These are phyloP conservation scores for Arabidopsis arenosa DNA, from an alignment of 345 rosid species.

Conservation along the genomic window DNA sequence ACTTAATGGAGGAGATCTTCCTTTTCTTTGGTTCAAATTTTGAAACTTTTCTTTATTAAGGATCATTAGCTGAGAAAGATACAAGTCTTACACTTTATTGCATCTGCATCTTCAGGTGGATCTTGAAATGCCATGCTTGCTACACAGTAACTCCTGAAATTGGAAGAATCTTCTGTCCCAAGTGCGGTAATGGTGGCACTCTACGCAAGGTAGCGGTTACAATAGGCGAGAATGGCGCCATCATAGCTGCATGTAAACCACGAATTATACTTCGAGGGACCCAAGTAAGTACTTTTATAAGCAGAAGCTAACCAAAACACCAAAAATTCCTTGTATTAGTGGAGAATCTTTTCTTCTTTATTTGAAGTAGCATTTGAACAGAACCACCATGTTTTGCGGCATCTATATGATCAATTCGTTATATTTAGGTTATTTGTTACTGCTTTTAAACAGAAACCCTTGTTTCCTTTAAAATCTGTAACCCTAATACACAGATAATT, in stretches of 20 bases:
- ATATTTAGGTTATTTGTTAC: neutral
- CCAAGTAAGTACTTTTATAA: slow-evolving; percentile 56
- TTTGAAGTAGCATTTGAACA: neutral
- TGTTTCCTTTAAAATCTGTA: neutral
- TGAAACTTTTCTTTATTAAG: neutral
- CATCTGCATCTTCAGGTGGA: slow-evolving; percentile 68
- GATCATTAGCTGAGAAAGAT: slow-evolving; percentile 5
- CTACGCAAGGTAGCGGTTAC: slow-evolving; percentile 83
- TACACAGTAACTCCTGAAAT: slow-evolving; percentile 82
- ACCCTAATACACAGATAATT: neutral
- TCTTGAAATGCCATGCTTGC: slow-evolving; percentile 96
- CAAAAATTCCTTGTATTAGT: neutral
- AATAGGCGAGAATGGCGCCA: slow-evolving; percentile 77
- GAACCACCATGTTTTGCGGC: neutral
- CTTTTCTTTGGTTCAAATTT: neutral
- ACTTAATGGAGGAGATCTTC: neutral
- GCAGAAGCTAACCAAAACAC: neutral
- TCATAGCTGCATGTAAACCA: slow-evolving; percentile 68
- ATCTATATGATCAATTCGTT: neutral
- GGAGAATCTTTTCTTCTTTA: neutral
- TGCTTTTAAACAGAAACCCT: neutral
- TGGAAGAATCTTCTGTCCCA: slow-evolving; percentile 86
- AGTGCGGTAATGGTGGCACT: slow-evolving; percentile 97
- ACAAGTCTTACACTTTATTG: slow-evolving; percentile 26
- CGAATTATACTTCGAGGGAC: slow-evolving; percentile 80